Percentiles rank a stretch among this genome's conserved stretches.
These are phyloP conservation scores for Phytophthora lateralis DNA, from an alignment of 352 stramenopile genomes.

Conservation along the genomic window DNA sequence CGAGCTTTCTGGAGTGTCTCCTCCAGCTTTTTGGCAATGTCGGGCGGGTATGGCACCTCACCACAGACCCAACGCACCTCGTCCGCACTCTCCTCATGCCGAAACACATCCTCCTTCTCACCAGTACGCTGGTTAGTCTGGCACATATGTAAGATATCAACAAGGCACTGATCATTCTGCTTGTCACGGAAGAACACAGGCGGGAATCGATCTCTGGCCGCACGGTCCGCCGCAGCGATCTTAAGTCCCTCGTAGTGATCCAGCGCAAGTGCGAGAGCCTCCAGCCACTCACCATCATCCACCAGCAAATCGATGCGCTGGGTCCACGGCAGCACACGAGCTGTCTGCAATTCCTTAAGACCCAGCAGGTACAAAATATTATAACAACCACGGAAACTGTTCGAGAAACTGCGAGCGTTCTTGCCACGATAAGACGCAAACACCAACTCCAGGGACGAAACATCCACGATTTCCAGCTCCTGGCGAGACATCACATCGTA, in stretches of 20 bases:
- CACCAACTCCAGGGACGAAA: conserved; percentile 93
- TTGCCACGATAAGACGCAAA: conserved; percentile 93
- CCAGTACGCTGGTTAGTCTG: conserved; percentile 89
- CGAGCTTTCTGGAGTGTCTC: conserved; percentile 86
- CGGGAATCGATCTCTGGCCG: conserved; percentile 84
- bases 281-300: conserved; percentile 96
- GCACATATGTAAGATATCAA: conserved; percentile 91
- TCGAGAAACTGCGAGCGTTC: conserved; percentile 81
- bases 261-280: conserved; percentile 94
- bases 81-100: conserved; percentile 80
- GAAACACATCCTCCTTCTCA: conserved; percentile 89
- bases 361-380: conserved; percentile 94
- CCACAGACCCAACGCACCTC: conserved; percentile 87
- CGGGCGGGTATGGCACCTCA: conserved; percentile 75
- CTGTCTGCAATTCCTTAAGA: conserved; percentile 91
- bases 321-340: conserved; percentile 92
- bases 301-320: conserved; percentile 94
- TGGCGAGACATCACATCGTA: conserved; percentile 97
- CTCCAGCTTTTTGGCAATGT: conserved; percentile 86
- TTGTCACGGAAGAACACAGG: conserved; percentile 89
- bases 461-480: conserved; percentile 94
- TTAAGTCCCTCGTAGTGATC: conserved; percentile 96
- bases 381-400: conserved; percentile 93
- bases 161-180: conserved; percentile 89
- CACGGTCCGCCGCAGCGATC: conserved; percentile 74